Percentiles rank a stretch among this genome's conserved stretches.
Evolutionary conservation across 768 basidiomycete species (phyloP).

Genomic region (Lentinula guzmanii): DNA sequence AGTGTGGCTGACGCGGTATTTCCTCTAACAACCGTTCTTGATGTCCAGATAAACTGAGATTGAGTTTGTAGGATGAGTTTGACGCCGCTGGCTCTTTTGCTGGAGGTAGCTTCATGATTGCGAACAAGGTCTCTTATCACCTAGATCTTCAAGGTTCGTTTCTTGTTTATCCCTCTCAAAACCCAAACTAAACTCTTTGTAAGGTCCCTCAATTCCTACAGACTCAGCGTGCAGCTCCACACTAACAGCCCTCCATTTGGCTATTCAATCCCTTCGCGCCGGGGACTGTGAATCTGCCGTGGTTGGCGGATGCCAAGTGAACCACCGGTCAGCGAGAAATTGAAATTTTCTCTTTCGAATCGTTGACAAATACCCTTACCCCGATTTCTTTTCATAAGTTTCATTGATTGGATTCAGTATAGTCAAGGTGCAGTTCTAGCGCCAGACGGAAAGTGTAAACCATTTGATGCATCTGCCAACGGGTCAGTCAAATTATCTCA

Average conservation of each 20-base stretch:
- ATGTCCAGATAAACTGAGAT: not conserved
- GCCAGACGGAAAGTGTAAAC: conserved; percentile 27
- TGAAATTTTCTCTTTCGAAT: no score
- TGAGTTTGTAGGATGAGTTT: conserved; percentile 24
- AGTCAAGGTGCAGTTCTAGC: conserved; percentile 30
- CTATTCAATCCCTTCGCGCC: conserved; percentile 32
- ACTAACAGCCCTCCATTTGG: conserved; percentile 40
- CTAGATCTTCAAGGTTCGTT: conserved; percentile 24
- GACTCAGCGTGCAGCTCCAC: conserved; percentile 45
- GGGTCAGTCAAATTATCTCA: conserved; percentile 16
- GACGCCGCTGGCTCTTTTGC: conserved; percentile 28
- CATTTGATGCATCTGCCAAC: conserved; percentile 25
- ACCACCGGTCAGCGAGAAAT: conserved; percentile 25
- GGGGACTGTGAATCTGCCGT: conserved; percentile 45
- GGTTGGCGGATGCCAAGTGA: conserved; percentile 37
- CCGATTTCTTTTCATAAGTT: conserved; percentile 16
- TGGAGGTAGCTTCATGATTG: conserved; percentile 25
- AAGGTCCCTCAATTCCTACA: conserved; percentile 38
- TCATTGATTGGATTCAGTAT: conserved; percentile 16
- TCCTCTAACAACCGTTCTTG: no score
- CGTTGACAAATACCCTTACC: not conserved
- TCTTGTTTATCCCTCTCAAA: not conserved
- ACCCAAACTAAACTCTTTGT: not conserved
- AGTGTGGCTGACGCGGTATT: conserved; percentile 23
- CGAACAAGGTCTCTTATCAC: conserved; percentile 36